Evolutionary conservation across 192 early-diverging fungal genomes (phyloP).

Genomic region (Rhizoclosmatium sp.): DNA sequence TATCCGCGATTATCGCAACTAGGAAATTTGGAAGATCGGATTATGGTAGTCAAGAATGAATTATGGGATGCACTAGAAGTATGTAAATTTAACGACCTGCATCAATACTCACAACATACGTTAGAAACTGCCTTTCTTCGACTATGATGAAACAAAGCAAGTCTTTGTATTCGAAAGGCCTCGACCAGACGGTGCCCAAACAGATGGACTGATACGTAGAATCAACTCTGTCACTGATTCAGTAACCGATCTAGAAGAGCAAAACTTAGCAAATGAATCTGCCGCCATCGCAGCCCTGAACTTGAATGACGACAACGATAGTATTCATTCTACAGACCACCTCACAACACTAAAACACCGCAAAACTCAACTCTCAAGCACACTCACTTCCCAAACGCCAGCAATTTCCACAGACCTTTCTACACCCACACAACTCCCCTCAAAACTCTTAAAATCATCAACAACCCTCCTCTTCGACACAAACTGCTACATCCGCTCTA

Average conservation of each 20-base stretch:
- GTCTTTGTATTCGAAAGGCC: background rate
- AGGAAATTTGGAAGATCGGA: background rate
- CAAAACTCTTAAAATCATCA: background rate
- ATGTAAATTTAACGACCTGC: background rate
- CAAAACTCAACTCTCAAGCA: conserved; percentile 15
- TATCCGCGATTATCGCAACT: background rate
- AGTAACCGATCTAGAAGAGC: too few species aligned
- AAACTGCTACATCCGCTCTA: conserved; percentile 37
- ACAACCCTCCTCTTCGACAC: conserved; percentile 36
- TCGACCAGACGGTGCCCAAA: background rate
- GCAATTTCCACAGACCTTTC: too few species aligned
- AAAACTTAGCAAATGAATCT: too few species aligned
- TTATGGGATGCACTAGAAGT: conserved; percentile 8
- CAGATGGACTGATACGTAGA: too few species aligned
- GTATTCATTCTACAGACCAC: background rate
- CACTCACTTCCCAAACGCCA: too few species aligned
- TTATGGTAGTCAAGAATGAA: conserved; percentile 9
- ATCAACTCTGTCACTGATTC: too few species aligned
- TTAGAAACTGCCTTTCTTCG: conserved; percentile 7
- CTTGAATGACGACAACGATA: too few species aligned
- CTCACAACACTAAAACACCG: conserved; percentile 3
- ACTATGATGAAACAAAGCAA: background rate
- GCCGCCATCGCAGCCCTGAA: too few species aligned
- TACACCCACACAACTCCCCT: too few species aligned
- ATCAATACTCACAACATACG: background rate